phyloP scores from a whole-genome alignment of 2,329 filamentous ascomycete genomes.

The Scytalidium lignicola region DNA sequence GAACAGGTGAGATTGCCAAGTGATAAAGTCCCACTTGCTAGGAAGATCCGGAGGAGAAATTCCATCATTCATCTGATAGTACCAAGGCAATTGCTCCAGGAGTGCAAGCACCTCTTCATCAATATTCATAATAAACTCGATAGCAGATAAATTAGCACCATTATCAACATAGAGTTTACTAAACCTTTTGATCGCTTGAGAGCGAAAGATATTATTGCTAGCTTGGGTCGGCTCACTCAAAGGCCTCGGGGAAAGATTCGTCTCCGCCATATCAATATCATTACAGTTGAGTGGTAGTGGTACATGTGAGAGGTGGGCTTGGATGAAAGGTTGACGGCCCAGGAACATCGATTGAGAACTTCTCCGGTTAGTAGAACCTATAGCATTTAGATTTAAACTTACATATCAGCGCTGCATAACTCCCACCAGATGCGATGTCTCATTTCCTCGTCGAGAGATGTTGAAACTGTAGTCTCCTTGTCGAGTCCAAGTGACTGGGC shows the following conservation, averaged over 20 bases:
- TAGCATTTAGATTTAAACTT: too few relatives aligned
- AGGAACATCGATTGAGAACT: slow-evolving; percentile 26
- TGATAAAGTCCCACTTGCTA: slow-evolving; percentile 19
- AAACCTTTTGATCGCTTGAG: slow-evolving; percentile 30
- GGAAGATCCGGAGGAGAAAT: slow-evolving; percentile 12
- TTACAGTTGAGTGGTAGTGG: slow-evolving; percentile 22
- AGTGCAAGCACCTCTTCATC: slow-evolving; percentile 15
- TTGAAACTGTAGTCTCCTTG: slow-evolving; percentile 1
- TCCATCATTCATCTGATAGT: not conserved
- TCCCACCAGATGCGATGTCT: slow-evolving; percentile 32
- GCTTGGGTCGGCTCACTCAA: slow-evolving; percentile 25
- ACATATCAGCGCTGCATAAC: slow-evolving; percentile 50
- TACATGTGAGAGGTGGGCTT: slow-evolving; percentile 16
- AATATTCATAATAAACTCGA: slow-evolving; percentile 17
- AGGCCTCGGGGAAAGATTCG: slow-evolving; percentile 7
- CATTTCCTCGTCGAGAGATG: slow-evolving; percentile 18
- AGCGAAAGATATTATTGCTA: slow-evolving; percentile 33
- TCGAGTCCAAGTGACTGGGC: slow-evolving; percentile 3
- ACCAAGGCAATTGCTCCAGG: not conserved
- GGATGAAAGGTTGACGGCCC: slow-evolving; percentile 21
- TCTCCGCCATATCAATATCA: slow-evolving; percentile 20
- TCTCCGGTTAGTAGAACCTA: too few relatives aligned
- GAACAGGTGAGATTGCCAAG: slow-evolving; percentile 22
- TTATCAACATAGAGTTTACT: slow-evolving; percentile 14
- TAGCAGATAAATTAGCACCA: slow-evolving; percentile 7